Evolutionary conservation across 2,329 filamentous ascomycete genomes (phyloP).

Genomic region (Graphilbum sp.): DNA sequence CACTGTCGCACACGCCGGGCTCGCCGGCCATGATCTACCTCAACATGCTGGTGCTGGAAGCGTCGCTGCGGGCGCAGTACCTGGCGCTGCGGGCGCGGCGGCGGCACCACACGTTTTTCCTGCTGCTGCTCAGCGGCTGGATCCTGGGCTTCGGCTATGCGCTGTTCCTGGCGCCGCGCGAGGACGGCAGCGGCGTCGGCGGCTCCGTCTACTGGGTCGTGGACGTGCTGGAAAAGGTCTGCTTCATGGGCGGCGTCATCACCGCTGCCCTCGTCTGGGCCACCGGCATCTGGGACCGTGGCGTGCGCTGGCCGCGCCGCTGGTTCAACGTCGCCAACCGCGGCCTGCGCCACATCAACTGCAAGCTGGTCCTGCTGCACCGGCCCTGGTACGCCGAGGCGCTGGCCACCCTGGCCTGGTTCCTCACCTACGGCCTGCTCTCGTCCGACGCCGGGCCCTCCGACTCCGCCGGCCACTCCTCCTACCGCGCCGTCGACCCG

Average conservation of each 20-base stretch:
- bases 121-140: slow-evolving; percentile 67
- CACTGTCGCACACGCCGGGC: slow-evolving; percentile 67
- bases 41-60: slow-evolving; percentile 92
- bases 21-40: slow-evolving; percentile 94
- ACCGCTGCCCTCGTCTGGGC: slow-evolving; percentile 81
- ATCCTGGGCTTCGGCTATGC: slow-evolving; percentile 73
- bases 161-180: slow-evolving; percentile 85
- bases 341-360: slow-evolving; percentile 82
- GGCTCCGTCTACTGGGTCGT: slow-evolving; percentile 95
- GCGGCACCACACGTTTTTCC: slow-evolving; percentile 85
- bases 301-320: slow-evolving; percentile 80
- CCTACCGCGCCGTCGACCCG: slow-evolving; percentile 64
- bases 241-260: slow-evolving; percentile 77
- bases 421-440: slow-evolving; percentile 60
- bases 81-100: slow-evolving; percentile 75
- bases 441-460: too few species aligned
- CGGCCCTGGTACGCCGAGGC: slow-evolving; percentile 69
- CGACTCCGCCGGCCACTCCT: slow-evolving; percentile 42
- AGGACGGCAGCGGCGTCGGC: slow-evolving; percentile 81
- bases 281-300: slow-evolving; percentile 91
- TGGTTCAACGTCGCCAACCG: slow-evolving; percentile 86
- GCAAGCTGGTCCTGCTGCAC: slow-evolving; percentile 82
- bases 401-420: slow-evolving; percentile 55
- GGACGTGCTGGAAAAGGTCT: slow-evolving; percentile 78
- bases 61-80: slow-evolving; percentile 82